Base-by-base conservation (phyloP, 2,329 filamentous ascomycete genomes). In the Cadophora sp. region DNA sequence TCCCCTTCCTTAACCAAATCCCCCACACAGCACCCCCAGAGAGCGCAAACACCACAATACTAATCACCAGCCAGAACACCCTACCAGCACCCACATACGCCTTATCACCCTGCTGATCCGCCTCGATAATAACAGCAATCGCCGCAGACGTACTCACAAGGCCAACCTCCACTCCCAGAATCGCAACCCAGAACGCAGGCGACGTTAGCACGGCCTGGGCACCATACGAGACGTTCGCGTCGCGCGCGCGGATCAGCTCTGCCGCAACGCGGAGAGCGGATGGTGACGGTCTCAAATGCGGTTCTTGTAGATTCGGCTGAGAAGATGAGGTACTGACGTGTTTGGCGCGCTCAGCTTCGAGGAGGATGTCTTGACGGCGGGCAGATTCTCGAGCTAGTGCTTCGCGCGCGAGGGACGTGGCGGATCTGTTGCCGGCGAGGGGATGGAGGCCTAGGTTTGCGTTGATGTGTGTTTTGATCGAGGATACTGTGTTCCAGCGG, bases 21-120 rank as follows among this genome's bases (percentile, higher is more conserved):
- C 51, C 7, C 18, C 43, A 27, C 8, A 30, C 27, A 16, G 24
- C 16, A 14, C 33, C 43, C 9, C 41, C 50, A n/a, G 47, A 48
- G 16, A 64, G 4, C 6, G 45, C 24, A 22, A 59, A 22, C 3
- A 61, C 22, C 1, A 62, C 33, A 22, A 59, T 43, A 24, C 62
- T 65, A 18, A 62, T 53, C n/a, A 48, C 48, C 4, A 65, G 50
- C 66, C 66, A 67, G 50, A 64, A 67, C 4, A 62, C 24, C 9
- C 16, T 55, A 4, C 53, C 50, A 7, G 50, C 51, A 36, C 62
- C 62, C 14, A 64, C 18, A 36, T 63, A 36, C 1, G 51, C 24
- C 20, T 48, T 18, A 14, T 24, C 13, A 4, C 22, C 39, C 18
- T 36, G 36, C 8, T 14, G 16, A 14, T n/a, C 51, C 14, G 33